Evolutionary conservation across 208 protist genomes (phyloP), one percentile per base, ranked within the genome.

Genomic region (Acanthamoeba castellanii): DNA sequence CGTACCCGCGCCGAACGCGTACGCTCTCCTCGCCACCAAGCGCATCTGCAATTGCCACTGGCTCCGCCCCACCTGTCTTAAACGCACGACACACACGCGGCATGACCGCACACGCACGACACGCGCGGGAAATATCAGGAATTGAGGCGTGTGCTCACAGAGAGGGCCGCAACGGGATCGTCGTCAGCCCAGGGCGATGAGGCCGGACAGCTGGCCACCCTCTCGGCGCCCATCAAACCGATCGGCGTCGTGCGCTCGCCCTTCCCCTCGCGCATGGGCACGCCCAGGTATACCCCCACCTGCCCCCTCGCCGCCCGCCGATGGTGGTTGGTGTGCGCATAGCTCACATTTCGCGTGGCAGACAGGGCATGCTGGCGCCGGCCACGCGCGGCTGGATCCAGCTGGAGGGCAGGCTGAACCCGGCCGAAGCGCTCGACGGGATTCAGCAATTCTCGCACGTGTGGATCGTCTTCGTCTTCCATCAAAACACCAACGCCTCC

Each of bases 391-490:
- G 92, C 9, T 95, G 68, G 27, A 32, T 96, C 27, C 74, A 64
- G 7, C 70, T 96, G 32, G 74, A 93, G 18, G 90, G 94, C 9
- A 64, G 50, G 34, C 85, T 95, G 8, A 96, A 97, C 57, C 89
- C 94, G 22, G 68, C 32, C 13, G 78, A 96, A 25, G 94, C 96
- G n/a, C 94, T 98, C 7, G 92, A 97, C 16, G 97, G 97, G 22
- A 57, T 98, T 14, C 78, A 95, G 37, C 88, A 96, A 22, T 98
- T 96, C 87, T 95, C 93, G 34, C 97, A 98, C 78, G 93, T 95
- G 59, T 98, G 97, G 97, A 74, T 98, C 27, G 90, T 97, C 11
- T 97, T 96, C 81, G 57, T 97, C 6, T 98, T 98, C 59, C 96
- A 97, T 32, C 94, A 95, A 32, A 98, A 98, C 57, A 96, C 90